A percentile compares a stretch with the other conserved stretches of the same genome.
These are phyloP conservation scores for Lactarius sanguifluus DNA, from an alignment of 768 basidiomycete species.

Conservation along the genomic window DNA sequence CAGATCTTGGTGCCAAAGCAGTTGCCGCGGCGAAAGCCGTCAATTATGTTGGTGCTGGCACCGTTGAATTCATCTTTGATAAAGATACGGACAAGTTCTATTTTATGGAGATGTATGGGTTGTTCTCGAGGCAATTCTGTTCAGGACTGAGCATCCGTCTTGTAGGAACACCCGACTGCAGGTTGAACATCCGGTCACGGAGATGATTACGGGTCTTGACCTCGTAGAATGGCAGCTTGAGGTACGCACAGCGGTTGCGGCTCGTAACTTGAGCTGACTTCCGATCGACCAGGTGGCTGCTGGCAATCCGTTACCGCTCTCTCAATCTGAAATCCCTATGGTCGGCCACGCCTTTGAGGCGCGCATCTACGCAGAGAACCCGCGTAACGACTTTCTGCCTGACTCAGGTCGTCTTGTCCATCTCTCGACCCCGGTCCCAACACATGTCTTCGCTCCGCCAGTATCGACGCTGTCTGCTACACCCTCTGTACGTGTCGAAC, in stretches of 20 bases:
- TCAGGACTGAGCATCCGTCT: neutral
- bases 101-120: constrained; percentile 90
- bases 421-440: constrained; percentile 75
- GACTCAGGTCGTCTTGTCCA: constrained; percentile 84
- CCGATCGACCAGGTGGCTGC: constrained; percentile 63
- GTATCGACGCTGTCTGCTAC: constrained; percentile 36
- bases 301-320: constrained; percentile 79
- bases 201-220: constrained; percentile 93
- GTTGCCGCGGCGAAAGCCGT: constrained; percentile 92
- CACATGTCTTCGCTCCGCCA: constrained; percentile 61
- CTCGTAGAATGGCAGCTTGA: constrained; percentile 95
- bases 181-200: constrained; percentile 91
- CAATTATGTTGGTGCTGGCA: constrained; percentile 87
- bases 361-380: constrained; percentile 94
- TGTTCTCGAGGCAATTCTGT: neutral
- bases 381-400: constrained; percentile 88
- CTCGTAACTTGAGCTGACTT: constrained; percentile 9
- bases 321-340: constrained; percentile 76
- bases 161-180: constrained; percentile 80
- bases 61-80: constrained; percentile 97
- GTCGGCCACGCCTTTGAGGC: constrained; percentile 94
- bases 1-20: constrained; percentile 81
- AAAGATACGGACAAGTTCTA: constrained; percentile 85
- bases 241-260: constrained; percentile 38
- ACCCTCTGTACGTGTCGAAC: constrained; percentile 80